phyloP scores from a whole-genome alignment of 495 filamentous ascomycete genomes.

The Bombardia bombarda region DNA sequence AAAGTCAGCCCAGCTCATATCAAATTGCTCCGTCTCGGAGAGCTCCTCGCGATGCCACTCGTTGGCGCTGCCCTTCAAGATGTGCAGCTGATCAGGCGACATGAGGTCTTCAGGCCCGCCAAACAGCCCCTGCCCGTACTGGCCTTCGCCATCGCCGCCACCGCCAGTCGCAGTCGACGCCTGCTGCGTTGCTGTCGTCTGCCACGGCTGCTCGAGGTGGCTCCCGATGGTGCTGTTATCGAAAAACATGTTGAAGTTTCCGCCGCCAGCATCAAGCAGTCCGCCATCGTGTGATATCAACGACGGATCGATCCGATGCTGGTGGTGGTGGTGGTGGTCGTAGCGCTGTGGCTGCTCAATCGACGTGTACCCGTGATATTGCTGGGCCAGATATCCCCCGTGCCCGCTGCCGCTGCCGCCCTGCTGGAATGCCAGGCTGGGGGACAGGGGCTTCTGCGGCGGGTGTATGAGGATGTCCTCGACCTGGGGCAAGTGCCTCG shows the following conservation, averaged over 20 bases:
- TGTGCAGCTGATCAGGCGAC: slow-evolving; percentile 14
- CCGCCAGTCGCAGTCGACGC: no score
- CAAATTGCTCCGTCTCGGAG: slow-evolving; percentile 16
- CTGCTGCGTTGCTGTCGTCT: slow-evolving; percentile 6
- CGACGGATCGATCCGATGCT: slow-evolving; percentile 24
- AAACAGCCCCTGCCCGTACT: slow-evolving; percentile 11
- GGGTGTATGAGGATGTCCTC: slow-evolving; percentile 46
- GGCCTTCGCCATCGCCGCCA: slow-evolving; percentile 10
- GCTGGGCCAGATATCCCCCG: no score
- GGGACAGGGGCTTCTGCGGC: slow-evolving; percentile 39
- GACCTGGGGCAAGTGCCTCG: slow-evolving; percentile 26
- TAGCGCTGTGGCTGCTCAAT: slow-evolving; percentile 7
- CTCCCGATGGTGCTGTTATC: slow-evolving; percentile 1
- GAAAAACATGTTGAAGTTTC: slow-evolving; percentile 12
- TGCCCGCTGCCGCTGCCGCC: slow-evolving; percentile 4
- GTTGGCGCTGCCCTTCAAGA: slow-evolving; percentile 9
- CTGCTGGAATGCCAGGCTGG: slow-evolving; percentile 24
- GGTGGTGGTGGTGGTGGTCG: slow-evolving; percentile 10
- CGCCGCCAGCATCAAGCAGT: slow-evolving; percentile 9
- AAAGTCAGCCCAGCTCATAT: slow-evolving; percentile 16
- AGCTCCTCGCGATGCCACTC: slow-evolving; percentile 28
- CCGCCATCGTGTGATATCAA: no score
- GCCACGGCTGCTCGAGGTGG: slow-evolving; percentile 9
- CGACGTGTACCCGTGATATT: no score
- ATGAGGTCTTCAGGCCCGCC: slow-evolving; percentile 18